Percentiles rank a stretch among this genome's conserved stretches.
These are phyloP conservation scores for Sisymbrium irio DNA, from an alignment of 345 rosid species.

Conservation along the genomic window DNA sequence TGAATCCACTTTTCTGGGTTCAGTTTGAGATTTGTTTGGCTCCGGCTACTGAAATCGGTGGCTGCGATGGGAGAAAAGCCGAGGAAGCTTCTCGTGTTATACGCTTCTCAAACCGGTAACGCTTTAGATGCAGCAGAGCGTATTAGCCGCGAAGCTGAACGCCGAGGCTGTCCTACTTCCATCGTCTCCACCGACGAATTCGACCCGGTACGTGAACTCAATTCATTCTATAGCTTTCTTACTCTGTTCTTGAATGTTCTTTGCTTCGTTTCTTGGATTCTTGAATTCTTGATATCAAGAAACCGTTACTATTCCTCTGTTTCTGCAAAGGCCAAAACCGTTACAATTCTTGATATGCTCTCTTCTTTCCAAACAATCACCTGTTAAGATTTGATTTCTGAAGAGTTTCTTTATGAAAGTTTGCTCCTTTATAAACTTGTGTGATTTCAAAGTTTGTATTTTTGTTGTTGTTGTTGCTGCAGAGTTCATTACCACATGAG, in stretches of 20 bases:
- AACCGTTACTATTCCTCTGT: not conserved
- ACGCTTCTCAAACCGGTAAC: constrained; percentile 88
- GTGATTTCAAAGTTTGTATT: not conserved
- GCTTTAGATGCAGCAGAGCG: constrained; percentile 87
- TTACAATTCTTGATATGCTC: not conserved
- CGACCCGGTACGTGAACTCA: constrained; percentile 34
- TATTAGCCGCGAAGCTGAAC: constrained; percentile 76
- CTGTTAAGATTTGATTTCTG: not conserved
- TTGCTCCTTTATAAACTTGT: not conserved
- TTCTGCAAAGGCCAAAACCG: not conserved
- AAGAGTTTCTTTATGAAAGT: not conserved
- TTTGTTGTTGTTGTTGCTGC: constrained; percentile 15
- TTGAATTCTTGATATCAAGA: not conserved
- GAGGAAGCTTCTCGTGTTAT: constrained; percentile 52
- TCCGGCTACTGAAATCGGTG: not conserved
- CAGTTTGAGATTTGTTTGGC: not conserved
- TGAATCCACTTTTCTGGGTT: not conserved
- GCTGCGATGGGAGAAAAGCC: constrained; percentile 42
- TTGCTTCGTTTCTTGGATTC: not conserved
- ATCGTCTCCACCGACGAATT: constrained; percentile 60
- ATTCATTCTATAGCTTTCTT: too few species aligned
- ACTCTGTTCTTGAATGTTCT: too few species aligned
- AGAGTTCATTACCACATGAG: constrained; percentile 60
- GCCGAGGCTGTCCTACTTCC: constrained; percentile 53
- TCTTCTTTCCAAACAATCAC: not conserved